A percentile compares a stretch with the other conserved stretches of the same genome.
These are phyloP conservation scores for Aspergillus vadensis DNA, from an alignment of 2,329 filamentous ascomycete species.

Conservation along the genomic window DNA sequence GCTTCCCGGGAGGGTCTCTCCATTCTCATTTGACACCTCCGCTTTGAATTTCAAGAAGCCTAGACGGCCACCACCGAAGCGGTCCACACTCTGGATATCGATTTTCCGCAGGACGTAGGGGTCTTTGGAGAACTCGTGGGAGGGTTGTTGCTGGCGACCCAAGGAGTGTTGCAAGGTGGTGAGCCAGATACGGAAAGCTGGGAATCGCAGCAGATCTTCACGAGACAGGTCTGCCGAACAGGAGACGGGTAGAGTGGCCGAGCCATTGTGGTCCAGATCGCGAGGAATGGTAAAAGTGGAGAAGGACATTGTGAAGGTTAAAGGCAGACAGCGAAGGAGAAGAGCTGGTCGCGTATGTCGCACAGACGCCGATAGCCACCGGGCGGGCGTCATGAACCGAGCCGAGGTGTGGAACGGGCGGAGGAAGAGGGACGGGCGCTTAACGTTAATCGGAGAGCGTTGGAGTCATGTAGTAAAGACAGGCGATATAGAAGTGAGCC, in stretches of 20 bases:
- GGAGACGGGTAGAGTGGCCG: constrained; percentile 42
- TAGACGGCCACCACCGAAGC: constrained; percentile 51
- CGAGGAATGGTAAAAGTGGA: constrained; percentile 46
- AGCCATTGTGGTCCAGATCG: constrained; percentile 25
- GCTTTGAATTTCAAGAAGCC: constrained; percentile 61
- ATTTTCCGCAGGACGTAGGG: constrained; percentile 57
- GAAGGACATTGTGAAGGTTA: constrained; percentile 32
- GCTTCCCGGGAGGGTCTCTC: constrained; percentile 56
- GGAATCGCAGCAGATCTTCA: constrained; percentile 52
- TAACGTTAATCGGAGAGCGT: too few relatives aligned
- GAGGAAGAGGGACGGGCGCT: not conserved
- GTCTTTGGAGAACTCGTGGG: constrained; percentile 54
- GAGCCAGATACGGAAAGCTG: constrained; percentile 59
- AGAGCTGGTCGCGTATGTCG: constrained; percentile 6
- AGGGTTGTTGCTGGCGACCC: constrained; percentile 45
- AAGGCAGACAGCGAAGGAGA: not conserved
- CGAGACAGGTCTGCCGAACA: constrained; percentile 47
- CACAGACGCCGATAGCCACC: constrained; percentile 15
- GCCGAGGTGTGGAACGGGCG: not conserved
- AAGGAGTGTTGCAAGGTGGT: constrained; percentile 53
- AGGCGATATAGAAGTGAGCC: not conserved
- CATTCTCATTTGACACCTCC: constrained; percentile 54
- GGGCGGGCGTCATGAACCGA: constrained; percentile 6
- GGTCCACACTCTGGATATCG: constrained; percentile 57
- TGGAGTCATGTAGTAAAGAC: not conserved